Evolutionary conservation across 192 early-diverging fungal genomes (phyloP).

Genomic region (Phycomyces blakesleeanus): DNA sequence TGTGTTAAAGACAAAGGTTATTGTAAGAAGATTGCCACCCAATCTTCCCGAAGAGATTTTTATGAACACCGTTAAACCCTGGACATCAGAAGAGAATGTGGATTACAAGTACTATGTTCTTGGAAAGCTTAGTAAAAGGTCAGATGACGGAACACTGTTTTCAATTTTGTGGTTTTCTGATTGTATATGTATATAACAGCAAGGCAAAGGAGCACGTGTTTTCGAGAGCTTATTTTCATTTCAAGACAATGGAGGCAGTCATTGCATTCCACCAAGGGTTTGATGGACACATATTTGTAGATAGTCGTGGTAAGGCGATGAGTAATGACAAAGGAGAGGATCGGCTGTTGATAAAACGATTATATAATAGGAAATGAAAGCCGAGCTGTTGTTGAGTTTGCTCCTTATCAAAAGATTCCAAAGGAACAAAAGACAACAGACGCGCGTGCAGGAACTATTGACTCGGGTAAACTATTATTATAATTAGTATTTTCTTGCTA

Average conservation of each 20-base stretch:
- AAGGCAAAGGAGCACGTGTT: conserved; percentile 68
- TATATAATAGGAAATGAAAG: conserved; percentile 60
- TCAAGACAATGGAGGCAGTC: conserved; percentile 61
- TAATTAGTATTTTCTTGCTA: background rate
- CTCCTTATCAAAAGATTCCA: conserved; percentile 70
- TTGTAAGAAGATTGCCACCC: conserved; percentile 74
- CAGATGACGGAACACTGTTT: conserved; percentile 4
- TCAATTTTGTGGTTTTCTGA: background rate
- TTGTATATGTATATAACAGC: conserved; percentile 31
- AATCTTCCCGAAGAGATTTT: conserved; percentile 72
- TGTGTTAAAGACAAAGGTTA: conserved; percentile 58
- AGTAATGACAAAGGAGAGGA: conserved; percentile 2
- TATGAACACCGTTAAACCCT: conserved; percentile 53
- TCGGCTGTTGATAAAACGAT: background rate
- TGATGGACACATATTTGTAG: conserved; percentile 75
- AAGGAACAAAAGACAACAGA: conserved; percentile 62
- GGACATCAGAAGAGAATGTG: conserved; percentile 41
- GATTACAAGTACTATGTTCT: conserved; percentile 56
- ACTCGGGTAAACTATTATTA: conserved; percentile 66
- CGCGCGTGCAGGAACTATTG: conserved; percentile 72
- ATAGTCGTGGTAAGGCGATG: conserved; percentile 45
- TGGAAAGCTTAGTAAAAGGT: conserved; percentile 78
- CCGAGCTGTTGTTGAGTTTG: conserved; percentile 76
- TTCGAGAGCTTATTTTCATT: conserved; percentile 75
- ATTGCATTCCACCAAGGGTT: conserved; percentile 71